Evolutionary conservation across 2,329 filamentous ascomycete genomes (phyloP).

Genomic region (Harringtonia lauricola): DNA sequence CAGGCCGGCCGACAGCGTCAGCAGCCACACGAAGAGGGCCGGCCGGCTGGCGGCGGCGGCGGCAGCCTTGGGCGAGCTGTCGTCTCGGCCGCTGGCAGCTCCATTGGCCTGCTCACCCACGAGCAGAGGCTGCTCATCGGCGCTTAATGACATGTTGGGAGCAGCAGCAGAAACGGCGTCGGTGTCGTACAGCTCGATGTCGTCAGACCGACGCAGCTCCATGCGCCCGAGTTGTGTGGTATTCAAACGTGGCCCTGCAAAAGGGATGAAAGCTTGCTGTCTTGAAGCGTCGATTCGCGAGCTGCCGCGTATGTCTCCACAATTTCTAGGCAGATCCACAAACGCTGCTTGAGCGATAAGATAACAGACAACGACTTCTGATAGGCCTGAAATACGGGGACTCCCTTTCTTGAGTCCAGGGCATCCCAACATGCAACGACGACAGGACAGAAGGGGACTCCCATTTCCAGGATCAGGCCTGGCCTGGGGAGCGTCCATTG

Average conservation of each 20-base stretch:
- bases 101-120: not conserved
- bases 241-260: too few relatives aligned
- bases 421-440: too few relatives aligned
- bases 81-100: not conserved
- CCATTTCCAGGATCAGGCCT: too few relatives aligned
- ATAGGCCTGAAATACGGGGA: too few relatives aligned
- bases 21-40: constrained; percentile 45
- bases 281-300: too few relatives aligned
- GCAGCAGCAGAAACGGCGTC: not conserved
- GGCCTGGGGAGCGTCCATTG: too few relatives aligned
- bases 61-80: not conserved
- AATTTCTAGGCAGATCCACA: too few relatives aligned
- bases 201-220: not conserved
- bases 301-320: too few relatives aligned
- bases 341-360: too few relatives aligned
- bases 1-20: constrained; percentile 55
- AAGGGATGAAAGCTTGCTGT: too few relatives aligned
- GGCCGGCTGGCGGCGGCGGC: constrained; percentile 19
- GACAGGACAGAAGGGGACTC: too few relatives aligned
- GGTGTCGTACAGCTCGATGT: constrained; percentile 1
- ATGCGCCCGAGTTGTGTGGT: not conserved
- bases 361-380: not conserved
- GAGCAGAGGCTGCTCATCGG: constrained; percentile 11
- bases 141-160: not conserved
- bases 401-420: too few relatives aligned